A percentile compares a stretch with the other conserved stretches of the same genome.
Evolutionary conservation across 768 basidiomycete species (phyloP).

Genomic region (Auricularia cornea): DNA sequence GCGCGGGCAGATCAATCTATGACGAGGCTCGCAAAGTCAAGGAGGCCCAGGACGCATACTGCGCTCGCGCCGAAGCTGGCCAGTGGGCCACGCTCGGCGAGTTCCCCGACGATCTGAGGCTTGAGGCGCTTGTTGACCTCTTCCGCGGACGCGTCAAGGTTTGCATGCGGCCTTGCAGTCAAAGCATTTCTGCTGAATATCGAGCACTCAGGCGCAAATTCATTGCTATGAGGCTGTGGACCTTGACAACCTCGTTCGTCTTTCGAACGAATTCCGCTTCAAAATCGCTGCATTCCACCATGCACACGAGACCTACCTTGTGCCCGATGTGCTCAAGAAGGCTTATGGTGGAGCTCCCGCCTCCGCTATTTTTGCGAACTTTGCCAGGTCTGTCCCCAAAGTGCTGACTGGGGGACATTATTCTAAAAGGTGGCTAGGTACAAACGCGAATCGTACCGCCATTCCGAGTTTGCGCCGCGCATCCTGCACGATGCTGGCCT

Average conservation of each 20-base stretch:
- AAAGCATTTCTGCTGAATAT: constrained; percentile 17
- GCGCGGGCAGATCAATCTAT: constrained; percentile 14
- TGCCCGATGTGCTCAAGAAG: constrained; percentile 31
- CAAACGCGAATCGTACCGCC: constrained; percentile 32
- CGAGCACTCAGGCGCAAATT: constrained; percentile 25
- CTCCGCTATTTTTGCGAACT: constrained; percentile 32
- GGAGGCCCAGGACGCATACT: constrained; percentile 26
- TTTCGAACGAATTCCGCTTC: constrained; percentile 34
- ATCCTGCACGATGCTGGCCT: constrained; percentile 28
- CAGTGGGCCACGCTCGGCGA: constrained; percentile 14
- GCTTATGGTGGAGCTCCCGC: constrained; percentile 30
- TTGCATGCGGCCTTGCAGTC: constrained; percentile 40
- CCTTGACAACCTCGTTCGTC: constrained; percentile 17
- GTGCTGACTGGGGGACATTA: constrained; percentile 4
- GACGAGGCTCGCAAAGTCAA: constrained; percentile 25
- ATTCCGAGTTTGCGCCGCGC: constrained; percentile 30
- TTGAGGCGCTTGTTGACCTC: constrained; percentile 19
- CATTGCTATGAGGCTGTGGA: constrained; percentile 31
- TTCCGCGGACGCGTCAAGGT: constrained; percentile 29
- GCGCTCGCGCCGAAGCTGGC: constrained; percentile 11
- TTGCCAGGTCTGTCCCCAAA: constrained; percentile 11
- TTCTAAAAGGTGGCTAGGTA: constrained; percentile 10
- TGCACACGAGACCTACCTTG: constrained; percentile 34
- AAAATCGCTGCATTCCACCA: constrained; percentile 26
- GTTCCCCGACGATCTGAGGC: constrained; percentile 29